phyloP scores from a whole-genome alignment of 495 filamentous ascomycete species.

The Aspergillus mulundensis region DNA sequence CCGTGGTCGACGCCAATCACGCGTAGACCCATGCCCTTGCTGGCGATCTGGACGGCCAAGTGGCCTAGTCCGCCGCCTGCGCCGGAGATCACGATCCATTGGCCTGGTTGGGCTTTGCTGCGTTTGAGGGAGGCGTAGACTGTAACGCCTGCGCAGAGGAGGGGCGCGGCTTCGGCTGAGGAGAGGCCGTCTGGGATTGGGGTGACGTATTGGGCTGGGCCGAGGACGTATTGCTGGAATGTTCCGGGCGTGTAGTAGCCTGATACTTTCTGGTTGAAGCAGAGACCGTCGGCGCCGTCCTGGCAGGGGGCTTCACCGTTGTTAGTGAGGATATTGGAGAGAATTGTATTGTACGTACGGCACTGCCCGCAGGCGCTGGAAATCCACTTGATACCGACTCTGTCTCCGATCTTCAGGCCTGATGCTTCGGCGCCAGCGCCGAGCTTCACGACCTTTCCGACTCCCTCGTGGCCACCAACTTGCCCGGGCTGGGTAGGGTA shows the following conservation, averaged over 20 bases:
- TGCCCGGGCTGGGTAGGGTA: slow-evolving; percentile 60
- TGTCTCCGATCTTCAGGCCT: slow-evolving; percentile 59
- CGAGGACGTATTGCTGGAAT: slow-evolving; percentile 68
- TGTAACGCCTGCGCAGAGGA: slow-evolving; percentile 60
- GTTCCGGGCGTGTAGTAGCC: slow-evolving; percentile 60
- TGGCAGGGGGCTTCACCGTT: slow-evolving; percentile 45
- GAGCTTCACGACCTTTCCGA: slow-evolving; percentile 59
- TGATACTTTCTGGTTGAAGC: slow-evolving; percentile 54
- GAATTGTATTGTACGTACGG: slow-evolving; percentile 23
- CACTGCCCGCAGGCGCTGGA: slow-evolving; percentile 48
- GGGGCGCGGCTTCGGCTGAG: slow-evolving; percentile 58
- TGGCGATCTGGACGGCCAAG: slow-evolving; percentile 61
- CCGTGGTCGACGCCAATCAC: slow-evolving; percentile 68
- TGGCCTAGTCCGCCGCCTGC: slow-evolving; percentile 67
- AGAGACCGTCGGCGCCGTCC: slow-evolving; percentile 54
- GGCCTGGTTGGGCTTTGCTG: slow-evolving; percentile 52
- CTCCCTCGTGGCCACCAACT: slow-evolving; percentile 62
- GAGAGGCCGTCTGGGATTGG: slow-evolving; percentile 60
- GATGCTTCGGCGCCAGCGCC: slow-evolving; percentile 47
- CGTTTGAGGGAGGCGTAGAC: slow-evolving; percentile 57
- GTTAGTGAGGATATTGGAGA: background rate
- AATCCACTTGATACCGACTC: slow-evolving; percentile 60
- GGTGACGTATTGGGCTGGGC: slow-evolving; percentile 62
- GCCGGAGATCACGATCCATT: slow-evolving; percentile 64
- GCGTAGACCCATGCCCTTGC: slow-evolving; percentile 58